Conservation (phyloP, 129 eudicot genomes). For the Arctium lappa region DNA sequence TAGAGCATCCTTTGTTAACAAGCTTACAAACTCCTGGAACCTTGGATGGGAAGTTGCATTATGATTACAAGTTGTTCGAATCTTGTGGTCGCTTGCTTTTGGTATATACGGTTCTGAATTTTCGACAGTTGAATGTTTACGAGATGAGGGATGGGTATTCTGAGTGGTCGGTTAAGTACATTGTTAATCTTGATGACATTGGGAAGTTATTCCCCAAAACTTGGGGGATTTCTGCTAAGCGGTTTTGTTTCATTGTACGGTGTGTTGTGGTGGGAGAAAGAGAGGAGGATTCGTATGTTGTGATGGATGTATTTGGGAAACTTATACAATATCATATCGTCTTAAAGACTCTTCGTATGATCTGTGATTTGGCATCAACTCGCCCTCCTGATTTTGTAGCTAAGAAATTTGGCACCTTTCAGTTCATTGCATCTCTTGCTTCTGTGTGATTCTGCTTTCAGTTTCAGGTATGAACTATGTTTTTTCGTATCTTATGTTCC, state of each 20-base stretch:
- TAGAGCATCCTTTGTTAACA: not conserved
- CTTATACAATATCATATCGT: not conserved
- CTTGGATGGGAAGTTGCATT: not conserved
- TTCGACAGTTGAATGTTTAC: not conserved
- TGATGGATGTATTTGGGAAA: constrained; percentile 6
- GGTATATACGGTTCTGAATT: not conserved
- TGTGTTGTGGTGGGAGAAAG: constrained; percentile 5
- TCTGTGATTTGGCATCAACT: not conserved
- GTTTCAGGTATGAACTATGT: not conserved
- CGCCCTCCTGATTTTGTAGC: not conserved
- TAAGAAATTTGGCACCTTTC: not conserved
- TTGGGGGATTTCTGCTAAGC: not conserved
- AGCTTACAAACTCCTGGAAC: not conserved
- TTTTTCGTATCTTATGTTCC: not conserved
- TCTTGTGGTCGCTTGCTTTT: constrained; percentile 18
- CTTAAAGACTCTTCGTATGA: not conserved
- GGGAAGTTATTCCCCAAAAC: not conserved
- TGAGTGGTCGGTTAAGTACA: constrained; percentile 9
- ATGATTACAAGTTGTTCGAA: not conserved
- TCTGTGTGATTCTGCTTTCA: constrained; percentile 5
- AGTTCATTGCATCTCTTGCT: constrained; percentile 17
- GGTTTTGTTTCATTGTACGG: not conserved
- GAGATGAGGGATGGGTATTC: not conserved
- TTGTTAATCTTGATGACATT: constrained; percentile 5
- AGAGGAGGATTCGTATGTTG: constrained; percentile 14